Percentiles rank a stretch among this genome's conserved stretches.
phyloP scores from a whole-genome alignment of 176 grass and related monocot genomes.

The Pontederia paniculata region DNA sequence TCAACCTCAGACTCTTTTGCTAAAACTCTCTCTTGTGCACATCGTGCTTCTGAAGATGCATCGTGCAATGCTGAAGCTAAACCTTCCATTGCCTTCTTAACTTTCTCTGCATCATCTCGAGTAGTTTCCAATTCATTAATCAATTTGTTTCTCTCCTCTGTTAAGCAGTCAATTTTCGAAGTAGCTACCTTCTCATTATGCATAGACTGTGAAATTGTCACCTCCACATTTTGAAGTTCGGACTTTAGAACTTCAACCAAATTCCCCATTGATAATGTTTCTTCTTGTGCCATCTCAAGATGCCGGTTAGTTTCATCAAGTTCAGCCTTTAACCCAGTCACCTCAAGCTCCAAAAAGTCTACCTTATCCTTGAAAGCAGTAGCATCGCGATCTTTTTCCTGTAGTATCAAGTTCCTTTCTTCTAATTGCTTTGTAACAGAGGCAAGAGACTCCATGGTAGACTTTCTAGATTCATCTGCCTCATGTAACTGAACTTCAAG shows the following conservation, averaged over 20 bases:
- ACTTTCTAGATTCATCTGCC: constrained; percentile 36
- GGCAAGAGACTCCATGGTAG: constrained; percentile 43
- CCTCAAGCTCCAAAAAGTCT: constrained; percentile 49
- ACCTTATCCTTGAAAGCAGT: constrained; percentile 44
- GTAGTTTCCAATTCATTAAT: constrained; percentile 40
- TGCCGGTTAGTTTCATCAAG: constrained; percentile 22
- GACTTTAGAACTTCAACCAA: constrained; percentile 41
- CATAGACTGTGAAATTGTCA: constrained; percentile 29
- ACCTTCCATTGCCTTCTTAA: constrained; percentile 90
- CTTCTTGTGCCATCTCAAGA: constrained; percentile 44
- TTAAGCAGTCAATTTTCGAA: constrained; percentile 35
- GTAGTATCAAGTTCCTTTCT: constrained; percentile 39
- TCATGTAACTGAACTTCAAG: constrained; percentile 63
- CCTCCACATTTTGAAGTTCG: constrained; percentile 33
- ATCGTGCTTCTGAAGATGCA: constrained; percentile 63
- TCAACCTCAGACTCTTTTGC: constrained; percentile 62
- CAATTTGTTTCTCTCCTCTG: constrained; percentile 46
- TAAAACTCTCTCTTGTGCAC: constrained; percentile 52
- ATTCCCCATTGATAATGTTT: constrained; percentile 29
- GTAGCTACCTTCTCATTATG: constrained; percentile 28
- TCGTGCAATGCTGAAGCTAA: constrained; percentile 84
- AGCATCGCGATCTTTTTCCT: constrained; percentile 45
- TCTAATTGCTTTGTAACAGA: constrained; percentile 51
- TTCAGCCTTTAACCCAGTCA: constrained; percentile 37
- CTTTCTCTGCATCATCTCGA: constrained; percentile 52